Evolutionary conservation across 2,329 filamentous ascomycete genomes (phyloP), one percentile per base, ranked within the genome.

Genomic region (Cadophora gregata): DNA sequence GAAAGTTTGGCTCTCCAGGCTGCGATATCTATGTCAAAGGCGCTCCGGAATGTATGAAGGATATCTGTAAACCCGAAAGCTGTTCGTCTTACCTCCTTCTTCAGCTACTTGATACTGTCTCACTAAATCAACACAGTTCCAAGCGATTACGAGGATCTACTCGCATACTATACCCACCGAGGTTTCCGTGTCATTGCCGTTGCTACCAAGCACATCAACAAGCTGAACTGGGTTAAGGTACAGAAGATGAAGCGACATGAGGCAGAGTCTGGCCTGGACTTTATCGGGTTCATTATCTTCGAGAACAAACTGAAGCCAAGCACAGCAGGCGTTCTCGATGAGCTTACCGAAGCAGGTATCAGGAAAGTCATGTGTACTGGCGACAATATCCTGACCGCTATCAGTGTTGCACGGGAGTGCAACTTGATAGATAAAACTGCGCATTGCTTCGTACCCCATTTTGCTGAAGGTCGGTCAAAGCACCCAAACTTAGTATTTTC

Each of bases 151-250:
- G 93, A 98, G 47, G 93, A 97, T 70, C 85, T 96, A 2, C 82
- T 99, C 1, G 90, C 90, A 1, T 89, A 93, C 76, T 99, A 99
- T 79, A 99, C 96, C 0, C 96, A 99, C 74, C 90, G 95, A 75
- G 96, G 96, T 25, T 99, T 94, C 80, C 91, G 96, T 77, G 96
- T 99, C 14, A 99, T 99, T 76, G 96, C 92, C 5, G 97, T 94
- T 76, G 96, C 96, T 6, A 93, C 92, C 0, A 97, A 93, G 77
- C 92, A 96, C 75, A 86, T 98, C 62, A 87, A 88, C 65, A 96
- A 93, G 76, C 84, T 98, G 36, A 96, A 90, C 74, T 97, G 93
- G 94, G 88, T 97, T 63, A 97, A 96, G 77, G 90, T 94, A 7
- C 93, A 98, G 75, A 97, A 97, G 81, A 94, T 98, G 90, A 91